Percentiles rank a stretch among this genome's conserved stretches.
Conservation (phyloP, 176 grass and related monocot genomes). For the Melocanna baccifera region DNA sequence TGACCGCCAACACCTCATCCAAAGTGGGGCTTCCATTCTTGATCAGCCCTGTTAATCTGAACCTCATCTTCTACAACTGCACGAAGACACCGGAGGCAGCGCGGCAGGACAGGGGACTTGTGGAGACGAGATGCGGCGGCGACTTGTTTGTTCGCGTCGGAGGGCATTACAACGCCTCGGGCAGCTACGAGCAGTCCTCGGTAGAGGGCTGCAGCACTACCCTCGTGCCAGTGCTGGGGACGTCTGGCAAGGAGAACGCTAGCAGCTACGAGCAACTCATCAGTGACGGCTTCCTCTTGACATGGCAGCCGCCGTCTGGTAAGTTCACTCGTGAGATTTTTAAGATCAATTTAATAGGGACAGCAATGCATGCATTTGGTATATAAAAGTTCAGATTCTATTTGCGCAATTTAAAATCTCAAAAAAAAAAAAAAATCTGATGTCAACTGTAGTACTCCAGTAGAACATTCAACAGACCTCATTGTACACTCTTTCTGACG, state of each 20-base stretch:
- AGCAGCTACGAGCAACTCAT: constrained; percentile 17
- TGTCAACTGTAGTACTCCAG: neutral
- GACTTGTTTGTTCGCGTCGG: neutral
- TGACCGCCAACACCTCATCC: neutral
- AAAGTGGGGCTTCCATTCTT: neutral
- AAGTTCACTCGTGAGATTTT: neutral
- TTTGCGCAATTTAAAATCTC: neutral
- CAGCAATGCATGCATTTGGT: neutral
- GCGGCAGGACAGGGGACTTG: too few species aligned
- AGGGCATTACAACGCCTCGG: neutral
- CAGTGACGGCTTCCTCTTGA: constrained; percentile 38
- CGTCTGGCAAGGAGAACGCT: neutral
- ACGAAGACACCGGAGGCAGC: too few species aligned
- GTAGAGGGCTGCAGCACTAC: constrained; percentile 20
- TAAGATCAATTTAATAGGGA: neutral
- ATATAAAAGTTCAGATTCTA: neutral
- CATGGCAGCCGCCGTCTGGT: neutral
- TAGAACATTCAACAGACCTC: neutral
- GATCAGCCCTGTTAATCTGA: neutral
- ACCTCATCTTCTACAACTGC: constrained; percentile 21
- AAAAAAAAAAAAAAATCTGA: neutral
- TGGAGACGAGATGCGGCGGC: neutral
- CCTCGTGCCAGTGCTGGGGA: constrained; percentile 11
- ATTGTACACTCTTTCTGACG: too few species aligned
- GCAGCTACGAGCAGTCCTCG: neutral